Evolutionary conservation across 2,329 filamentous ascomycete genomes (phyloP).

Genomic region (Nemania abortiva): DNA sequence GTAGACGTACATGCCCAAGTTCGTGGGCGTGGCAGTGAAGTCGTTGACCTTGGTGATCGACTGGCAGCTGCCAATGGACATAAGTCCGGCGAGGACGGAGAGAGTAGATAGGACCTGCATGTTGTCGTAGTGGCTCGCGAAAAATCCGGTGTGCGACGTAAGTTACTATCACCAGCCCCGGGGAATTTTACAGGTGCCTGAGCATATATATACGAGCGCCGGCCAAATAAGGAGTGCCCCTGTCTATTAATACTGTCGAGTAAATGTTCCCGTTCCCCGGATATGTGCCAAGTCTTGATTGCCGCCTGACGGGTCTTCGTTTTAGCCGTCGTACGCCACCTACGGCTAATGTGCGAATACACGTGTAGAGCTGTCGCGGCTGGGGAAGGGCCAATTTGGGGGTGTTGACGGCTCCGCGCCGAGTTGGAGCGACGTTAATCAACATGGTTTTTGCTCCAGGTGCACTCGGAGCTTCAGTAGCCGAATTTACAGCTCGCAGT

Average conservation of each 20-base stretch:
- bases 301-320: conserved; percentile 33
- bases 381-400: conserved; percentile 29
- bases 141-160: conserved; percentile 7
- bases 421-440: conserved; percentile 28
- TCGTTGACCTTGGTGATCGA: conserved; percentile 49
- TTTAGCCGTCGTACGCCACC: conserved; percentile 34
- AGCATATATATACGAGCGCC: conserved; percentile 21
- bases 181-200: conserved; percentile 1
- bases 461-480: conserved; percentile 28
- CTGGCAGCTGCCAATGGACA: conserved; percentile 47
- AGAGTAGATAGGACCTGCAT: conserved; percentile 37
- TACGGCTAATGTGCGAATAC: conserved; percentile 36
- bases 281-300: conserved; percentile 35
- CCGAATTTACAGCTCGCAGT: conserved; percentile 26
- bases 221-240: conserved; percentile 3
- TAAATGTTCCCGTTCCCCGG: conserved; percentile 28
- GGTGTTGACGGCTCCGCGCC: conserved; percentile 29
- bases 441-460: conserved; percentile 23
- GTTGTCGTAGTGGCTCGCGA: conserved; percentile 25
- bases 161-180: conserved; percentile 1
- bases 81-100: conserved; percentile 46
- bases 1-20: conserved; percentile 53
- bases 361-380: conserved; percentile 17
- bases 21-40: conserved; percentile 52
- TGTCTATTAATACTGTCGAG: conserved; percentile 15